These are phyloP conservation scores for Heracleum sosnowskyi DNA, from an alignment of 129 eudicot species.

Conservation along the genomic window DNA sequence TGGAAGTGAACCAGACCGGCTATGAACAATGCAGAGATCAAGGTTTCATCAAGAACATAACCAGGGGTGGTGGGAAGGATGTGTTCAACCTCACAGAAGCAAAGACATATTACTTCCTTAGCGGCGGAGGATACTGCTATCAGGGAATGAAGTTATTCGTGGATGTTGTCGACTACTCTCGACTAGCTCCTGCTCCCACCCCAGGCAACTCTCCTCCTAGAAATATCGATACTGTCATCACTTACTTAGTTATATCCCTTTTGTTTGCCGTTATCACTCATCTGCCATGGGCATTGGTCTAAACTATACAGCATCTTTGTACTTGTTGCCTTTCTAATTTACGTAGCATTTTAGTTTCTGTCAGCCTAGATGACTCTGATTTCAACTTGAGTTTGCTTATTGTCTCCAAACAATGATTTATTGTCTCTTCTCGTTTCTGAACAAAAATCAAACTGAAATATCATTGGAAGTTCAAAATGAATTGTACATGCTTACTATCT, in stretches of 20 bases:
- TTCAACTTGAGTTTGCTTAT: too few species aligned
- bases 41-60: conserved; percentile 24
- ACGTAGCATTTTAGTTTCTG: too few species aligned
- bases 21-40: conserved; percentile 27
- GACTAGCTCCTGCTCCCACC: conserved; percentile 5
- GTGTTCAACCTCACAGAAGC: conserved; percentile 30
- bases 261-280: not conserved
- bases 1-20: conserved; percentile 33
- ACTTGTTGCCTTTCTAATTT: not conserved
- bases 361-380: too few species aligned
- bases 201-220: not conserved
- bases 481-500: too few species aligned
- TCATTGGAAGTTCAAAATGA: not conserved
- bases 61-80: conserved; percentile 33
- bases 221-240: not conserved
- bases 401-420: not conserved
- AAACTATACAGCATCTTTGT: not conserved
- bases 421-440: not conserved
- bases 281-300: not conserved
- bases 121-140: conserved; percentile 33
- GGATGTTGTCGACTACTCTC: conserved; percentile 12
- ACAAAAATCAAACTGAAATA: not conserved
- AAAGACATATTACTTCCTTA: conserved; percentile 30
- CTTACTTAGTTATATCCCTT: not conserved
- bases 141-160: conserved; percentile 31